phyloP scores from a whole-genome alignment of 1,284 basidiomycete species.

The Ustilago hordei region DNA sequence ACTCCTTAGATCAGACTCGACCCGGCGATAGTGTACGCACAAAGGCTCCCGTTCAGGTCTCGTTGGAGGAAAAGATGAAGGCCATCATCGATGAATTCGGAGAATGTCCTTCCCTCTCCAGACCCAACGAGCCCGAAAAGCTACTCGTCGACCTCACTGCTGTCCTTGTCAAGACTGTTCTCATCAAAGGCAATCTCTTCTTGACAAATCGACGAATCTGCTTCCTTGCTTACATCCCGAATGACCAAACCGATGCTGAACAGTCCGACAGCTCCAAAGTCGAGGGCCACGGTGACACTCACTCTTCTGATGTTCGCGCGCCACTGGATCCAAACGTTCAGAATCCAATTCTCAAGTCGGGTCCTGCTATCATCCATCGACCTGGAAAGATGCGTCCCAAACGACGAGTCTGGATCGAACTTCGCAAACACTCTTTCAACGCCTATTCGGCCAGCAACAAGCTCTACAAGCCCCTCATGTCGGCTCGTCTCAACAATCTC shows the following conservation, averaged over 20 bases:
- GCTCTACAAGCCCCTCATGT: slow-evolving; percentile 59
- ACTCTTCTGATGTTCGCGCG: slow-evolving; percentile 6
- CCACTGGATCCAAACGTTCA: slow-evolving; percentile 33
- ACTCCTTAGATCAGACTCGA: slow-evolving; percentile 17
- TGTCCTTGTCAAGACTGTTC: slow-evolving; percentile 56
- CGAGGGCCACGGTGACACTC: not conserved
- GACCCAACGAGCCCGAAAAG: slow-evolving; percentile 47
- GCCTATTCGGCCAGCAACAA: slow-evolving; percentile 58
- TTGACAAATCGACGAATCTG: slow-evolving; percentile 61
- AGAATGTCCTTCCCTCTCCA: slow-evolving; percentile 30
- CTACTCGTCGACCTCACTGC: slow-evolving; percentile 46
- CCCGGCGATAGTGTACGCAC: slow-evolving; percentile 28
- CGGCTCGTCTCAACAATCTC: slow-evolving; percentile 53
- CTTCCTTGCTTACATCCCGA: slow-evolving; percentile 60
- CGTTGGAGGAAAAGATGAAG: slow-evolving; percentile 47
- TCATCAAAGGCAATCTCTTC: slow-evolving; percentile 59
- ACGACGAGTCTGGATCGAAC: slow-evolving; percentile 59
- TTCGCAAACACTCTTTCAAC: slow-evolving; percentile 53
- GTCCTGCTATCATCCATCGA: slow-evolving; percentile 54
- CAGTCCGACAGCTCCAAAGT: not conserved
- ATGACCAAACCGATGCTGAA: slow-evolving; percentile 9
- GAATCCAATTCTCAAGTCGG: slow-evolving; percentile 54
- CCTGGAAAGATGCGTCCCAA: slow-evolving; percentile 53
- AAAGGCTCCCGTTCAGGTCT: slow-evolving; percentile 21
- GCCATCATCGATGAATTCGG: slow-evolving; percentile 61